Conservation (phyloP, 306 rosid species). For the Prunus armeniaca region DNA sequence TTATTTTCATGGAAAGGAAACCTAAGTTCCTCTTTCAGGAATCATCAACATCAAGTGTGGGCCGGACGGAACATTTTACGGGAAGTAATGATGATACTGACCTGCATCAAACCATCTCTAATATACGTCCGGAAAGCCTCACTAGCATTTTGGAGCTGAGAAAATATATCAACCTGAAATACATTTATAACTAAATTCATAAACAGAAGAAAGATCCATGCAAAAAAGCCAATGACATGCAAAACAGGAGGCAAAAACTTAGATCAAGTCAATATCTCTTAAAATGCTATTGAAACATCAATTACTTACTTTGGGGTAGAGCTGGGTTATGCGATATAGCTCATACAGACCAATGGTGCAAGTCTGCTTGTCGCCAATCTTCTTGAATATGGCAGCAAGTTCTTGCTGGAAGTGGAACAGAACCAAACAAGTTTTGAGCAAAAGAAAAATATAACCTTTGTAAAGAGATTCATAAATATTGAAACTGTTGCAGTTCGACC, state of each 20-base stretch:
- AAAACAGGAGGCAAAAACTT: neutral
- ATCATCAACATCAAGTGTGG: neutral
- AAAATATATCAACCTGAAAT: conserved; percentile 88
- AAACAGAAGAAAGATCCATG: conserved; percentile 10
- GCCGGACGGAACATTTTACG: neutral
- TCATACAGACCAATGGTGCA: conserved; percentile 93
- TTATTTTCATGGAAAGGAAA: neutral
- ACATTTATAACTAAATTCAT: conserved; percentile 12
- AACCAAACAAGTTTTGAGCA: conserved; percentile 5
- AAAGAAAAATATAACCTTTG: neutral
- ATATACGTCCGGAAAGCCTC: conserved; percentile 98
- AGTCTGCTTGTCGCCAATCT: conserved; percentile 99
- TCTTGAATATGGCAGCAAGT: conserved; percentile 97
- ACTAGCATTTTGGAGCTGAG: conserved; percentile 98
- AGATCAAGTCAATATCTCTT: neutral
- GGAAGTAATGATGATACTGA: conserved; percentile 23
- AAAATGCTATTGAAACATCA: neutral
- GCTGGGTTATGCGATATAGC: conserved; percentile 87
- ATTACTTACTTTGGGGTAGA: conserved; percentile 78
- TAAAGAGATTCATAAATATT: neutral
- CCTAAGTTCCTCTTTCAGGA: neutral
- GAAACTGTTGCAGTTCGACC: conserved; percentile 35
- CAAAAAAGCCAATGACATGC: neutral
- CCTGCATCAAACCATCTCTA: conserved; percentile 98
- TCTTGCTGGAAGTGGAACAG: conserved; percentile 66